These are phyloP conservation scores for Penstemon barbatus DNA, from an alignment of 257 asterid genomes.

Conservation along the genomic window DNA sequence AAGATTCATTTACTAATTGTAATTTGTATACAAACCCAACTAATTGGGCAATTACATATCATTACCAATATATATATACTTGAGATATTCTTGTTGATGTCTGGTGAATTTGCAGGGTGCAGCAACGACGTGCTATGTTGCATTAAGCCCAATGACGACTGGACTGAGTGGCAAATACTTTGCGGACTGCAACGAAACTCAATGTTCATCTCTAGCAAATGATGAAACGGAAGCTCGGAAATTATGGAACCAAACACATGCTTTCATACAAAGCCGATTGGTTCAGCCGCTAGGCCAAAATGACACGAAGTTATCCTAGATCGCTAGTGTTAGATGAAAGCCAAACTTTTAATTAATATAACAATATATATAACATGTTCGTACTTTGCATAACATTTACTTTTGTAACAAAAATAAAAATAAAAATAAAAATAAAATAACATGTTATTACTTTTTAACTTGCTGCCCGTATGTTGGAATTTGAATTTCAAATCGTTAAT, in stretches of 20 bases:
- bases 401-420: too few relatives aligned
- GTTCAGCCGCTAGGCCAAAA: conserved; percentile 34
- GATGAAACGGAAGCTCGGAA: conserved; percentile 52
- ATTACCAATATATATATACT: too few relatives aligned
- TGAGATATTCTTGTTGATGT: neutral
- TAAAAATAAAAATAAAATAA: too few relatives aligned
- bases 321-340: too few relatives aligned
- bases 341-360: too few relatives aligned
- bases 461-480: too few relatives aligned
- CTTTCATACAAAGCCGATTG: conserved; percentile 54
- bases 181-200: conserved; percentile 84
- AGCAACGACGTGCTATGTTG: conserved; percentile 83
- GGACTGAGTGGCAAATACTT: conserved; percentile 75
- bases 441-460: too few relatives aligned
- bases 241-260: conserved; percentile 69
- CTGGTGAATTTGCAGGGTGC: conserved; percentile 60
- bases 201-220: conserved; percentile 62
- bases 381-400: too few relatives aligned
- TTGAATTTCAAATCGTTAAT: too few relatives aligned
- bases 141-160: conserved; percentile 54
- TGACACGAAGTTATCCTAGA: neutral
- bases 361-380: too few relatives aligned
- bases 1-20: neutral
- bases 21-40: too few relatives aligned
- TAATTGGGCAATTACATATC: too few relatives aligned